Evolutionary conservation across 257 asterid genomes (phyloP).

Genomic region (Cruciata laevipes): DNA sequence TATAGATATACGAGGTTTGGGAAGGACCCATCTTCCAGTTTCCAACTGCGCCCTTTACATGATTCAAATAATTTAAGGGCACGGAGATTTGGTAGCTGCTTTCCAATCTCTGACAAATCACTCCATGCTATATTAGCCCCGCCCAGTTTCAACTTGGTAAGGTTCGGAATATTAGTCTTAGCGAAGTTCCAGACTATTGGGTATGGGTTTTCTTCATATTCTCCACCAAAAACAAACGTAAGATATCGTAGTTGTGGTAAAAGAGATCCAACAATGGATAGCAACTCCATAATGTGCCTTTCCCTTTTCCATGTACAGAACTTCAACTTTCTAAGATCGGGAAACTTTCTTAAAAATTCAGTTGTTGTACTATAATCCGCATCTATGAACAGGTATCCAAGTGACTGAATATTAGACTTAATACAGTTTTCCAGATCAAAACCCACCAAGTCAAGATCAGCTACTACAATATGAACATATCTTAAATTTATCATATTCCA

Average conservation of each 20-base stretch:
- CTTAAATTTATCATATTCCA: conserved; percentile 1
- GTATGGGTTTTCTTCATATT: background rate
- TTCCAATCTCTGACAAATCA: background rate
- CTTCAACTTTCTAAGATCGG: background rate
- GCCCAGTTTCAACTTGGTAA: background rate
- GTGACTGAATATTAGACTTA: background rate
- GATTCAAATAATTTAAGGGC: background rate
- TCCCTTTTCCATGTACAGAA: too few species aligned
- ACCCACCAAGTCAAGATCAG: background rate
- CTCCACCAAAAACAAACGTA: background rate
- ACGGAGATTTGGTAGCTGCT: conserved; percentile 2
- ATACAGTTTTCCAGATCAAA: background rate
- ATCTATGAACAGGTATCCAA: background rate
- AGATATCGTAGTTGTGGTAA: background rate
- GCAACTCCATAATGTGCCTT: too few species aligned
- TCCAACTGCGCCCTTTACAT: conserved; percentile 3
- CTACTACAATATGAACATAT: background rate
- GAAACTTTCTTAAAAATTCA: background rate
- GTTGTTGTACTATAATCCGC: too few species aligned
- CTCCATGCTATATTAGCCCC: background rate
- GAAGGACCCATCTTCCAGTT: background rate
- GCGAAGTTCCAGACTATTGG: background rate
- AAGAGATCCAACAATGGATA: background rate
- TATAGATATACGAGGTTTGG: background rate
- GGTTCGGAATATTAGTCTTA: background rate